Conservation (phyloP, 805 yeast species). For the Saturnispora silvae region DNA sequence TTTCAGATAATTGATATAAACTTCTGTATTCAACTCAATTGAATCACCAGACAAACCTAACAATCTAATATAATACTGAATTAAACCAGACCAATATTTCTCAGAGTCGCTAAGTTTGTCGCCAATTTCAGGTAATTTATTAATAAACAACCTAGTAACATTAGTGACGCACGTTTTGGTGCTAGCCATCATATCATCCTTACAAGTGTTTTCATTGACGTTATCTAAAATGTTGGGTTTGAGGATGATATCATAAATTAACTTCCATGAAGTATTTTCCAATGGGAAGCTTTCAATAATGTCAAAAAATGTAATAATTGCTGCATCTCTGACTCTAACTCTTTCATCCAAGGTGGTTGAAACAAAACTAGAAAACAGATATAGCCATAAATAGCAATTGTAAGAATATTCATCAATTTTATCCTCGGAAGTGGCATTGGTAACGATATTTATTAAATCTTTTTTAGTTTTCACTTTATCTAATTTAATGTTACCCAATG, state of each 20-base stretch:
- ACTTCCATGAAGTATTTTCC: constrained; percentile 51
- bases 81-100: constrained; percentile 46
- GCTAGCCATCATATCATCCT: constrained; percentile 48
- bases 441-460: constrained; percentile 14
- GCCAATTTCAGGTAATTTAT: constrained; percentile 34
- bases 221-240: constrained; percentile 33
- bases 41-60: constrained; percentile 30
- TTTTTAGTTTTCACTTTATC: constrained; percentile 15
- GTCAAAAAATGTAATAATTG: constrained; percentile 80
- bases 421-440: constrained; percentile 6
- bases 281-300: constrained; percentile 64
- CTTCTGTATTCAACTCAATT: constrained; percentile 42
- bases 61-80: constrained; percentile 37
- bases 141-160: constrained; percentile 46
- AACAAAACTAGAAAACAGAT: constrained; percentile 52
- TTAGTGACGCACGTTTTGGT: constrained; percentile 55
- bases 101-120: constrained; percentile 22
- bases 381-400: constrained; percentile 46
- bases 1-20: constrained; percentile 44
- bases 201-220: constrained; percentile 7
- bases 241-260: constrained; percentile 56
- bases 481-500: neutral
- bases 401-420: constrained; percentile 17
- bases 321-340: constrained; percentile 79
- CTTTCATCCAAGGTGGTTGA: constrained; percentile 54